Evolutionary conservation across 805 yeast genomes (phyloP), one percentile per base, ranked within the genome.

Genomic region (Saturnispora halmiae): DNA sequence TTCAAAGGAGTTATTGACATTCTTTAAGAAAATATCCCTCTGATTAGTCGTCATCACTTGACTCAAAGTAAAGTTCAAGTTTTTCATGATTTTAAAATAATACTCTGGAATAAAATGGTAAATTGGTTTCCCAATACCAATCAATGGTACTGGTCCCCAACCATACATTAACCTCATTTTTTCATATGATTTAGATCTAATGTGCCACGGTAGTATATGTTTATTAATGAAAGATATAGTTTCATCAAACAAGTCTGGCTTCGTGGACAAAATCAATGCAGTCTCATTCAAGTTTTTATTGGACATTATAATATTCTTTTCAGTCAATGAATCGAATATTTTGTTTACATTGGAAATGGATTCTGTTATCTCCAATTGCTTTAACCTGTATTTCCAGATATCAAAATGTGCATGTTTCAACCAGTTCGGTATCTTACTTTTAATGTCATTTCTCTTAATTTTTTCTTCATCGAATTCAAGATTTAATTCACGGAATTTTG

Each of bases 321-420:
- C 18, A 6, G 32, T 40, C 21, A 60, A 42, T 7, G 36, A 35
- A 2, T 50, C 49, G 10, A 58, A 34, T 14, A 45, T 47, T 3
- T 40, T 24, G 9, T 46, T 40, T 4, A 58, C 31, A 11, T 50
- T 50, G 8, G 20, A 31, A 22, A 54, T 27, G 24, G 49, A 45
- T 14, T 47, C 49, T 10, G 60, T 51, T 32, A 54, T 54, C 24
- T 48, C 45, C 26, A 65, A 38, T 38, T 58, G 58, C 19, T 43
- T 36, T 21, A 63, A 44, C 47, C 56, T 47, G 43, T 44, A 63
- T 30, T 46, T 50, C 70, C 56, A 58, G 24, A 57, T 46, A 30
- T 40, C 52, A 47, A 31, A 44, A 40, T 51, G 51, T 6, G 55
- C 54, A 36, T 47, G 51, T 47, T 38, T 55, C 19, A 55, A 46